Evolutionary conservation across 129 eudicot genomes (phyloP).

Genomic region (Centella asiatica): DNA sequence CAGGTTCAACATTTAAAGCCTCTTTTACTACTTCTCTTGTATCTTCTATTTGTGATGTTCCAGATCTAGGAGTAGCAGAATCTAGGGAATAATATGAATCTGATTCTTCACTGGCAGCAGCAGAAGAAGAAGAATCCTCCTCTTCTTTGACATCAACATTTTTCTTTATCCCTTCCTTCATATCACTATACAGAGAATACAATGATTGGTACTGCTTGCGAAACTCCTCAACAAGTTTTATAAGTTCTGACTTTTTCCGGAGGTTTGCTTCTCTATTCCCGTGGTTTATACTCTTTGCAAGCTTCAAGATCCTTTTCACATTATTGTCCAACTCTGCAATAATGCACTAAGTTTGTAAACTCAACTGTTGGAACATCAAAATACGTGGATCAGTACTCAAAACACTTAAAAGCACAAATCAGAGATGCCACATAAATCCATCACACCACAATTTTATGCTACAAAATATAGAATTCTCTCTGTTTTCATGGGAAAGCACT

Average conservation of each 20-base stretch:
- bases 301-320: constrained; percentile 23
- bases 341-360: constrained; percentile 1
- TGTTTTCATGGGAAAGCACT: too few relatives aligned
- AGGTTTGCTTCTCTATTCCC: constrained; percentile 39
- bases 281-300: constrained; percentile 39
- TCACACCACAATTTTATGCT: too few relatives aligned
- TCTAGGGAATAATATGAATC: constrained; percentile 33
- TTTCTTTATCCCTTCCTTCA: constrained; percentile 27
- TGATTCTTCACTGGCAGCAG: constrained; percentile 27
- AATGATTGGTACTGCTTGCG: constrained; percentile 50
- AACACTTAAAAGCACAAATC: neutral
- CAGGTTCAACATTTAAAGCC: constrained; percentile 21
- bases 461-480: too few relatives aligned
- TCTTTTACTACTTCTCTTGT: constrained; percentile 36
- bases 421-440: too few relatives aligned
- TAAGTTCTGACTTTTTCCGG: constrained; percentile 38
- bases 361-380: neutral
- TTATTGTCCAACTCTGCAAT: constrained; percentile 34
- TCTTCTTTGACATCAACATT: constrained; percentile 22
- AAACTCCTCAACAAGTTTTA: constrained; percentile 51
- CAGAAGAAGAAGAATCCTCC: constrained; percentile 24
- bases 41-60: constrained; percentile 24
- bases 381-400: neutral
- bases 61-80: neutral
- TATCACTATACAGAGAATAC: constrained; percentile 37